phyloP scores from a whole-genome alignment of 805 yeast species.

The Sugiyamaella marilandica region DNA sequence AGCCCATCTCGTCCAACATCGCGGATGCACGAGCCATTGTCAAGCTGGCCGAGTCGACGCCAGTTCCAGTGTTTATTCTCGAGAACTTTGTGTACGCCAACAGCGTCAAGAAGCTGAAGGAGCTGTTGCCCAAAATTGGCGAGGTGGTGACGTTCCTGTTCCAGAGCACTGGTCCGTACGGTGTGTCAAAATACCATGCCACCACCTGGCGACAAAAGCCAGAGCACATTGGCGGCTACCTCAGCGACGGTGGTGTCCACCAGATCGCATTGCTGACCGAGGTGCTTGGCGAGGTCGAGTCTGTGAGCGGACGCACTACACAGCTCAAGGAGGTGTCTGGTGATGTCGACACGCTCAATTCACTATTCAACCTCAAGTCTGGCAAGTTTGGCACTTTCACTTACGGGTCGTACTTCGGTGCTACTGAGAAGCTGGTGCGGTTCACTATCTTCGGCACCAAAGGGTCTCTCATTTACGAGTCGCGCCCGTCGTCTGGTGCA shows the following conservation, averaged over 20 bases:
- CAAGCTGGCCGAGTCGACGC: constrained; percentile 52
- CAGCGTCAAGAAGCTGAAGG: constrained; percentile 50
- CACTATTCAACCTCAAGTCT: constrained; percentile 56
- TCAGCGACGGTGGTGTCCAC: constrained; percentile 96
- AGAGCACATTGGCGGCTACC: constrained; percentile 86
- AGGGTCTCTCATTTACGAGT: constrained; percentile 69
- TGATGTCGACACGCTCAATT: constrained; percentile 71
- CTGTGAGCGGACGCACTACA: constrained; percentile 69
- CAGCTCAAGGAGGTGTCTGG: constrained; percentile 79
- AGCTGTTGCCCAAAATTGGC: constrained; percentile 68
- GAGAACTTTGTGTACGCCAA: constrained; percentile 83
- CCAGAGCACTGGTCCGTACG: constrained; percentile 48
- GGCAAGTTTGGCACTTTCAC: constrained; percentile 79
- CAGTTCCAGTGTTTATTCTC: constrained; percentile 66
- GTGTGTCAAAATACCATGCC: constrained; percentile 43
- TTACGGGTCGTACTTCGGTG: constrained; percentile 84
- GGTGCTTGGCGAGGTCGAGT: constrained; percentile 67
- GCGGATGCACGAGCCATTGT: constrained; percentile 80
- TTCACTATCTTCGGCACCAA: constrained; percentile 73
- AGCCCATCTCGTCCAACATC: constrained; percentile 86
- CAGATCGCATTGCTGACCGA: constrained; percentile 84
- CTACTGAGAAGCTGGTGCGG: constrained; percentile 60
- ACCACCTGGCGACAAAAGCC: constrained; percentile 90
- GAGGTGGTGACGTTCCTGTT: constrained; percentile 38
- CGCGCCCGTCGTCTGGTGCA: constrained; percentile 31